Evolutionary conservation across 441 rosid species (phyloP).

Genomic region (Jatropha podagrica): DNA sequence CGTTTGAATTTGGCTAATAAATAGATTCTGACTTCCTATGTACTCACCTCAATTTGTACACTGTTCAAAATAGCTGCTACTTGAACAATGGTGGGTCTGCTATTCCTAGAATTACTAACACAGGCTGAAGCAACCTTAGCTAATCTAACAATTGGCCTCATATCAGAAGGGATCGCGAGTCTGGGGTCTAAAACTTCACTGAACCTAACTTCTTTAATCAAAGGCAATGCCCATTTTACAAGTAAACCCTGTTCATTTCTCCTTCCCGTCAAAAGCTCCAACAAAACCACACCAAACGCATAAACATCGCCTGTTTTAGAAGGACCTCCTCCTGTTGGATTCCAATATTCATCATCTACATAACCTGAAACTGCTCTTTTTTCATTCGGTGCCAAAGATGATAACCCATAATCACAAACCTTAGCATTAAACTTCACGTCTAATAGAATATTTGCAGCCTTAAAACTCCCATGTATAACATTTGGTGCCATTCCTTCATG

Average conservation of each 20-base stretch:
- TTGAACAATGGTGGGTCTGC: constrained; percentile 58
- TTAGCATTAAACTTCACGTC: constrained; percentile 47
- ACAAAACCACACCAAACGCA: constrained; percentile 73
- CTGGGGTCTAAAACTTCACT: constrained; percentile 64
- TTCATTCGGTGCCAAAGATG: constrained; percentile 53
- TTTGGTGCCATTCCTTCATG: constrained; percentile 52
- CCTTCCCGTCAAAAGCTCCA: constrained; percentile 79
- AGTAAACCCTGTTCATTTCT: constrained; percentile 60
- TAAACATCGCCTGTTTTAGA: constrained; percentile 74
- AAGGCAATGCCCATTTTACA: constrained; percentile 72
- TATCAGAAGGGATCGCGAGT: constrained; percentile 44
- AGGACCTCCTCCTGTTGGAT: constrained; percentile 25
- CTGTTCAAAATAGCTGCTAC: constrained; percentile 61
- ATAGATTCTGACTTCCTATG: background rate
- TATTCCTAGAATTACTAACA: constrained; percentile 63
- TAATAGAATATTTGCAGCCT: constrained; percentile 58
- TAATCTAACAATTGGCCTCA: constrained; percentile 53
- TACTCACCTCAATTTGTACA: constrained; percentile 44
- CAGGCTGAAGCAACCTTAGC: constrained; percentile 80
- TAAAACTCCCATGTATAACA: constrained; percentile 62
- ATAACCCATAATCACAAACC: constrained; percentile 69
- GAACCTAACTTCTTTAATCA: constrained; percentile 60
- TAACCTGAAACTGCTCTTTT: constrained; percentile 51
- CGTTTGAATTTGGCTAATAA: no score
- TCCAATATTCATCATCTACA: constrained; percentile 66